These are phyloP conservation scores for Vigna radiata DNA, from an alignment of 306 rosid genomes.

Conservation along the genomic window DNA sequence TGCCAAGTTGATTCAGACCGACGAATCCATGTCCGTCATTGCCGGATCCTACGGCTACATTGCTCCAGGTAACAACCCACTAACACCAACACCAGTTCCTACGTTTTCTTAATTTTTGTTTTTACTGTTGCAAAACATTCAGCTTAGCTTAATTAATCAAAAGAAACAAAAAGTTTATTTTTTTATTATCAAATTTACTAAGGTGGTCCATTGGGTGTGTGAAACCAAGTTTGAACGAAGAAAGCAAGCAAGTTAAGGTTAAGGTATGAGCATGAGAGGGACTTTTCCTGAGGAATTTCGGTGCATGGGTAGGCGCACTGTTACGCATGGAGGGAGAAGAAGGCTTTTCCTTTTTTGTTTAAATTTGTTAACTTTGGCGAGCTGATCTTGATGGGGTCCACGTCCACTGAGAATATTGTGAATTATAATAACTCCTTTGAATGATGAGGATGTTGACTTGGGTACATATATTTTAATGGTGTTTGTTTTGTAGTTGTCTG, in stretches of 20 bases:
- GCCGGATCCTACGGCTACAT: conserved; percentile 98
- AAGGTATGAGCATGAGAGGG: background rate
- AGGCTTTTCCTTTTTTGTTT: conserved; percentile 25
- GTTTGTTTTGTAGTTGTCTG: conserved; percentile 22
- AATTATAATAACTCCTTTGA: conserved; percentile 38
- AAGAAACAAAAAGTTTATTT: too few relatives aligned
- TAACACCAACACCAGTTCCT: too few relatives aligned
- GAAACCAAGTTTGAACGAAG: background rate
- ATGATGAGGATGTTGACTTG: conserved; percentile 57
- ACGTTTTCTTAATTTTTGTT: too few relatives aligned
- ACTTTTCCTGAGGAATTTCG: conserved; percentile 37
- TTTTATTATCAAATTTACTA: too few relatives aligned
- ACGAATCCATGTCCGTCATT: conserved; percentile 95
- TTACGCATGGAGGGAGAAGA: conserved; percentile 43
- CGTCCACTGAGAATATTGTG: conserved; percentile 46
- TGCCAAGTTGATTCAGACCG: conserved; percentile 80
- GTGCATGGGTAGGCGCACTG: conserved; percentile 46
- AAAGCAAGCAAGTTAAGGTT: background rate
- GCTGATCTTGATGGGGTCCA: conserved; percentile 46
- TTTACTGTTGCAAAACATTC: background rate
- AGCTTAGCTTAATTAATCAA: too few relatives aligned
- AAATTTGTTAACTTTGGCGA: conserved; percentile 39
- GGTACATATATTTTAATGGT: conserved; percentile 32
- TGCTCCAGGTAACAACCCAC: conserved; percentile 74
- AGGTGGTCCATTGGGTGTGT: background rate